A percentile compares a stretch with the other conserved stretches of the same genome.
These are phyloP conservation scores for Rubia peregrina DNA, from an alignment of 305 asterid species.

Conservation along the genomic window DNA sequence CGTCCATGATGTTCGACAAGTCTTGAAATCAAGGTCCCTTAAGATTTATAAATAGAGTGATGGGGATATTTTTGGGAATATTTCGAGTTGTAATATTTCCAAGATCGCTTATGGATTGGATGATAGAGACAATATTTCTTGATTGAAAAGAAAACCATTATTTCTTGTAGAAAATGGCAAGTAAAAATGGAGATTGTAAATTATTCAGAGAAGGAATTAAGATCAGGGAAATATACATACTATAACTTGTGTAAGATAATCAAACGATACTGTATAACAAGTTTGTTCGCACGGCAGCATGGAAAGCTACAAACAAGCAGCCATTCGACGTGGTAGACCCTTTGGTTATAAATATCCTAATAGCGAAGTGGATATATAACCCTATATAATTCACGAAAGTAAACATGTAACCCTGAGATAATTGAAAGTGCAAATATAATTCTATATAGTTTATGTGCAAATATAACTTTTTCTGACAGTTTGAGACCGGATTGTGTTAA, in stretches of 20 bases:
- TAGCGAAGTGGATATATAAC: too few relatives aligned
- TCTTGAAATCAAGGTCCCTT: neutral
- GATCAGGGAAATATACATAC: neutral
- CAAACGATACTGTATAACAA: neutral
- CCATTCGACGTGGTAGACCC: too few relatives aligned
- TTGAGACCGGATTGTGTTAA: too few relatives aligned
- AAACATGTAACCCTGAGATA: too few relatives aligned
- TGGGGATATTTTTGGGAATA: neutral
- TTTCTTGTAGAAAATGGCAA: neutral
- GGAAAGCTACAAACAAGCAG: too few relatives aligned
- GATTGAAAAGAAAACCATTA: neutral
- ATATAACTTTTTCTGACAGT: too few relatives aligned
- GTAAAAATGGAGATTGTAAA: neutral
- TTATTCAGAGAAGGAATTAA: neutral
- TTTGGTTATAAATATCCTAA: too few relatives aligned
- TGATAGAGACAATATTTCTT: neutral
- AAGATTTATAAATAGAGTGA: neutral
- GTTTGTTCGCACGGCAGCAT: too few relatives aligned
- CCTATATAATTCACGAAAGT: too few relatives aligned
- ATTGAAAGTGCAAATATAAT: too few relatives aligned
- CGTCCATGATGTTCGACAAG: slow-evolving; percentile 2
- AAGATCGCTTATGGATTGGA: neutral
- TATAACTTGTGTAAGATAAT: neutral
- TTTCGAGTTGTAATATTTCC: neutral
- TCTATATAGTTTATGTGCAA: too few relatives aligned